A percentile compares a stretch with the other conserved stretches of the same genome.
phyloP scores from a whole-genome alignment of 75 land plant species.

The Chamaecyparis obtusa region DNA sequence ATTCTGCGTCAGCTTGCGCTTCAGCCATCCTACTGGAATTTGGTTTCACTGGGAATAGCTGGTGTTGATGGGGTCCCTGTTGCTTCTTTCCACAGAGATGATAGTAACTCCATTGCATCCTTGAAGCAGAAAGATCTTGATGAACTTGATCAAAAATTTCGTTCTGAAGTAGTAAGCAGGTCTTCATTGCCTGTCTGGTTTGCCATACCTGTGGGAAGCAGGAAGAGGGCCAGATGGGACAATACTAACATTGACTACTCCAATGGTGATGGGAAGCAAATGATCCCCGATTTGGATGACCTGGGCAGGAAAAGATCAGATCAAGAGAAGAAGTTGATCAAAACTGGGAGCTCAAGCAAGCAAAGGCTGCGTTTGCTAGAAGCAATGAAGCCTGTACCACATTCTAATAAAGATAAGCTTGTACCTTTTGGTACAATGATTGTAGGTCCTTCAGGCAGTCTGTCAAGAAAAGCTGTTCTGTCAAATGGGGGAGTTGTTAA shows the following conservation, averaged over 20 bases:
- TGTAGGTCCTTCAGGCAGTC: constrained; percentile 2
- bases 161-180: neutral
- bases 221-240: constrained; percentile 38
- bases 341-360: neutral
- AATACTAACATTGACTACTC: neutral
- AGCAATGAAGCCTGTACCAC: constrained; percentile 91
- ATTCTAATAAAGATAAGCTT: constrained; percentile 45
- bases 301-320: neutral
- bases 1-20: constrained; percentile 89
- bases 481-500: constrained; percentile 15
- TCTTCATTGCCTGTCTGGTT: constrained; percentile 64
- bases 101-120: constrained; percentile 35
- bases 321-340: constrained; percentile 16
- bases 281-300: neutral
- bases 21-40: constrained; percentile 70
- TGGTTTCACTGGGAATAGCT: constrained; percentile 86
- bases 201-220: constrained; percentile 58
- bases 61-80: constrained; percentile 90
- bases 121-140: constrained; percentile 3
- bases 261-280: neutral
- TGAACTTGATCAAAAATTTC: neutral
- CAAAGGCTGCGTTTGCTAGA: constrained; percentile 28
- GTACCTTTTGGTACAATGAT: constrained; percentile 48
- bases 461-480: constrained; percentile 3
- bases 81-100: constrained; percentile 89